Percentiles rank a stretch among this genome's conserved stretches.
These are phyloP conservation scores for Termitomyces sp. DNA, from an alignment of 768 basidiomycete species.

Conservation along the genomic window DNA sequence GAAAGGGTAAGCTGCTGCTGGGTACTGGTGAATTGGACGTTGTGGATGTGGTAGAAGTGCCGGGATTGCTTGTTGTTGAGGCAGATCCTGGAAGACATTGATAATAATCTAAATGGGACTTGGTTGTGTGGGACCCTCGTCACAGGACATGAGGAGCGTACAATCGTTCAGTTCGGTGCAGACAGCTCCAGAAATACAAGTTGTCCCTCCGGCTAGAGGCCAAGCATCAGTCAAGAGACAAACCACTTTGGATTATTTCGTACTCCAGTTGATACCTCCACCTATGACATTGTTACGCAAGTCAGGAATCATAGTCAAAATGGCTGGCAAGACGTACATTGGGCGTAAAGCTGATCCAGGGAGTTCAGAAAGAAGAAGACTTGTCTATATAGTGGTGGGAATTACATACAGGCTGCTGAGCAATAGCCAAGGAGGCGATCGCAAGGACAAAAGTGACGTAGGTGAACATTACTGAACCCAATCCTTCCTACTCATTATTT, in stretches of 20 bases:
- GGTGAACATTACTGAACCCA: slow-evolving; percentile 8
- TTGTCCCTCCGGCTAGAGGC: slow-evolving; percentile 22
- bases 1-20: slow-evolving; percentile 23
- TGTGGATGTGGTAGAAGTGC: slow-evolving; percentile 12
- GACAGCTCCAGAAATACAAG: slow-evolving; percentile 29
- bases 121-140: neutral
- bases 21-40: slow-evolving; percentile 9
- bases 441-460: slow-evolving; percentile 8
- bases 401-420: slow-evolving; percentile 18
- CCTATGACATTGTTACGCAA: slow-evolving; percentile 4
- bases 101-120: slow-evolving; percentile 22
- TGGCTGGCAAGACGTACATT: slow-evolving; percentile 12
- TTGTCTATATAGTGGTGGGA: neutral
- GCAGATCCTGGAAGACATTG: slow-evolving; percentile 29
- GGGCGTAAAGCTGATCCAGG: slow-evolving; percentile 10
- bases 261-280: slow-evolving; percentile 21
- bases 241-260: neutral
- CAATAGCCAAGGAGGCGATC: slow-evolving; percentile 10
- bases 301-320: neutral
- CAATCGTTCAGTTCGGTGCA: slow-evolving; percentile 29
- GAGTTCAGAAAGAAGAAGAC: neutral
- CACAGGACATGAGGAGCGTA: slow-evolving; percentile 7
- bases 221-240: neutral
- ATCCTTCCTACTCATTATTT: neutral
- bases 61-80: slow-evolving; percentile 14